These are phyloP conservation scores for Schrenkiella parvula DNA, from an alignment of 345 rosid species.

Conservation along the genomic window DNA sequence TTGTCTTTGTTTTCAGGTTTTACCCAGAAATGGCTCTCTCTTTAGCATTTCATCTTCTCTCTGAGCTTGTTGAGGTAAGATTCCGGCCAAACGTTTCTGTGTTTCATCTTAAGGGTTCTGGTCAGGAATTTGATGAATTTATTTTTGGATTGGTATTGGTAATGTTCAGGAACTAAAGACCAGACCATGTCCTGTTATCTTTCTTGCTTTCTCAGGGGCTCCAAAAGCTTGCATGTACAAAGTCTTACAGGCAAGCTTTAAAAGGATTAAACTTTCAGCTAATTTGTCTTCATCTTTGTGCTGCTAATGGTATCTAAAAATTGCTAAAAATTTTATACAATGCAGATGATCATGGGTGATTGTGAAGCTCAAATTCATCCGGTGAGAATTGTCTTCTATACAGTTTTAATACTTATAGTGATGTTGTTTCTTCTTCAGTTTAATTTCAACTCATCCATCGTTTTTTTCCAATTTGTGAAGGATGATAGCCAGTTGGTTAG, in stretches of 20 bases:
- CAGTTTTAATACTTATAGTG: neutral
- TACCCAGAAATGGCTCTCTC: constrained; percentile 74
- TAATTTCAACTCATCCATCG: neutral
- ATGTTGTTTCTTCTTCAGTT: neutral
- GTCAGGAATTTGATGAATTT: neutral
- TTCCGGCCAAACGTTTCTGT: neutral
- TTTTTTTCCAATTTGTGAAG: constrained; percentile 33
- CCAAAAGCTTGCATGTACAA: constrained; percentile 91
- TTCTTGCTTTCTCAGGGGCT: constrained; percentile 81
- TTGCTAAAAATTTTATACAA: neutral
- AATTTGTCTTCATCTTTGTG: neutral
- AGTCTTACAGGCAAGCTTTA: constrained; percentile 58
- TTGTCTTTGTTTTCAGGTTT: constrained; percentile 52
- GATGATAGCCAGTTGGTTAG: constrained; percentile 65
- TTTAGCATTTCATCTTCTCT: constrained; percentile 59
- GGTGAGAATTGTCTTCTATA: constrained; percentile 37
- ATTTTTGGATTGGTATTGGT: no score
- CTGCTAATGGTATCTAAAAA: neutral
- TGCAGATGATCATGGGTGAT: constrained; percentile 34
- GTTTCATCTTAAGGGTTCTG: neutral
- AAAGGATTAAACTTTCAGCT: neutral
- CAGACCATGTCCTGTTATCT: constrained; percentile 69
- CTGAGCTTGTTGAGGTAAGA: constrained; percentile 71
- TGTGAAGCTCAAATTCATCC: constrained; percentile 55
- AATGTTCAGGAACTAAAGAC: constrained; percentile 58